phyloP scores from a whole-genome alignment of 2,329 filamentous ascomycete genomes.

The Macrophomina phaseolina region DNA sequence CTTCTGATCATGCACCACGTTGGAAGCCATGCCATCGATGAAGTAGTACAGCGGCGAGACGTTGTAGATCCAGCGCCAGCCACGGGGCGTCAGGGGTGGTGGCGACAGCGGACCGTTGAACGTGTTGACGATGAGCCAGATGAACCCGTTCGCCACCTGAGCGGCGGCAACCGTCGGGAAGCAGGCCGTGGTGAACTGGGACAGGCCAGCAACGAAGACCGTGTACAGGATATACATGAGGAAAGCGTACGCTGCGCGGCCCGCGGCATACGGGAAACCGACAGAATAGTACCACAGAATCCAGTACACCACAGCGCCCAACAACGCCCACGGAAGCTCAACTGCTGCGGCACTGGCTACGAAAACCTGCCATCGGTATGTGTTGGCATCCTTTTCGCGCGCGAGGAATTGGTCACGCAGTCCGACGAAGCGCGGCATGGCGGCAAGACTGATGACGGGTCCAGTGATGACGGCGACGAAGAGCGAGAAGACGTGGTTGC shows the following conservation, averaged over 20 bases:
- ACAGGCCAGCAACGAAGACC: slow-evolving; percentile 77
- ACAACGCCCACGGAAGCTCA: slow-evolving; percentile 77
- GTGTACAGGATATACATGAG: slow-evolving; percentile 73
- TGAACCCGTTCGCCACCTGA: slow-evolving; percentile 68
- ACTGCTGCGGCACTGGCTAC: slow-evolving; percentile 79
- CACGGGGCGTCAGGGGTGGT: not conserved
- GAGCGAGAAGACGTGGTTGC: slow-evolving; percentile 10
- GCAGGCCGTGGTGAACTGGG: slow-evolving; percentile 75
- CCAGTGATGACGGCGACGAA: slow-evolving; percentile 14
- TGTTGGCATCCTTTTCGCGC: not conserved
- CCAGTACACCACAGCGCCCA: slow-evolving; percentile 73
- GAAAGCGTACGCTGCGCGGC: slow-evolving; percentile 77
- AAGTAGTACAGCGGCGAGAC: slow-evolving; percentile 80
- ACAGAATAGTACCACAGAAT: slow-evolving; percentile 82
- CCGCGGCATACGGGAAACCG: slow-evolving; percentile 67
- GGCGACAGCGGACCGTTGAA: slow-evolving; percentile 4
- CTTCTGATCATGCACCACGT: slow-evolving; percentile 67
- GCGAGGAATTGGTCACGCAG: not conserved
- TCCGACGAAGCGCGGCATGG: slow-evolving; percentile 1
- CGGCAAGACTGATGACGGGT: not conserved
- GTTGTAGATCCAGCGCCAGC: slow-evolving; percentile 72
- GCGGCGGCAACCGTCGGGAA: slow-evolving; percentile 69
- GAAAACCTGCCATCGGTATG: slow-evolving; percentile 79
- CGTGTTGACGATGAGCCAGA: slow-evolving; percentile 58
- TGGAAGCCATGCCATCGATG: slow-evolving; percentile 71